These are phyloP conservation scores for Sphaerulina musiva DNA, from an alignment of 2,329 filamentous ascomycete genomes.

Conservation along the genomic window DNA sequence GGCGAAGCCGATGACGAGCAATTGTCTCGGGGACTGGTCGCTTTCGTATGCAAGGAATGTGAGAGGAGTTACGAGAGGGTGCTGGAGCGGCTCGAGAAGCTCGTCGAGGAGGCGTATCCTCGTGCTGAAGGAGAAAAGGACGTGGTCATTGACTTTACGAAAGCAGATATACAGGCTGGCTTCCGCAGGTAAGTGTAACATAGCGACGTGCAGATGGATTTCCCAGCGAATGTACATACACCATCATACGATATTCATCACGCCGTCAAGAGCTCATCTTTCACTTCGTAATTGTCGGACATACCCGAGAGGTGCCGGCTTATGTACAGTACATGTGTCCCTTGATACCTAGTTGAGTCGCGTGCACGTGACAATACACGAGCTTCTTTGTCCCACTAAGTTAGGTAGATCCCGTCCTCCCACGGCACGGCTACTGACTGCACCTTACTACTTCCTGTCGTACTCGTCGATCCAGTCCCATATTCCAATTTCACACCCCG, in stretches of 20 bases:
- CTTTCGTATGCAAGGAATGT: constrained; percentile 55
- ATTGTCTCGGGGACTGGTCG: constrained; percentile 54
- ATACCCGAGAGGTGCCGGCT: too few species aligned
- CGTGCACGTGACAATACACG: too few species aligned
- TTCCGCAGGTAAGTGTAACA: constrained; percentile 27
- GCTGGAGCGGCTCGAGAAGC: constrained; percentile 43
- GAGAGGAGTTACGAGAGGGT: constrained; percentile 51
- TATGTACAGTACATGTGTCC: too few species aligned
- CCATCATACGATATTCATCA: too few species aligned
- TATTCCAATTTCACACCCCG: not conserved
- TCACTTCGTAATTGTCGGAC: too few species aligned
- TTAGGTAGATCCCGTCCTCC: too few species aligned
- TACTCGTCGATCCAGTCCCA: too few species aligned
- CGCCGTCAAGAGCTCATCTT: too few species aligned
- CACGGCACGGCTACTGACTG: too few species aligned
- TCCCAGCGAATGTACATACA: not conserved
- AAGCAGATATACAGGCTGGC: constrained; percentile 32
- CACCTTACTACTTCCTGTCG: too few species aligned
- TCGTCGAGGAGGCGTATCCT: constrained; percentile 41
- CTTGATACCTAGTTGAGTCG: too few species aligned
- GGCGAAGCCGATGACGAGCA: constrained; percentile 74
- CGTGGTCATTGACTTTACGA: constrained; percentile 37
- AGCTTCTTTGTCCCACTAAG: too few species aligned
- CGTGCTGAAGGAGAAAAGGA: constrained; percentile 36
- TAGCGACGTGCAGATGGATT: not conserved